phyloP scores from a whole-genome alignment of 2,329 filamentous ascomycete genomes.

The Coniella vitis region DNA sequence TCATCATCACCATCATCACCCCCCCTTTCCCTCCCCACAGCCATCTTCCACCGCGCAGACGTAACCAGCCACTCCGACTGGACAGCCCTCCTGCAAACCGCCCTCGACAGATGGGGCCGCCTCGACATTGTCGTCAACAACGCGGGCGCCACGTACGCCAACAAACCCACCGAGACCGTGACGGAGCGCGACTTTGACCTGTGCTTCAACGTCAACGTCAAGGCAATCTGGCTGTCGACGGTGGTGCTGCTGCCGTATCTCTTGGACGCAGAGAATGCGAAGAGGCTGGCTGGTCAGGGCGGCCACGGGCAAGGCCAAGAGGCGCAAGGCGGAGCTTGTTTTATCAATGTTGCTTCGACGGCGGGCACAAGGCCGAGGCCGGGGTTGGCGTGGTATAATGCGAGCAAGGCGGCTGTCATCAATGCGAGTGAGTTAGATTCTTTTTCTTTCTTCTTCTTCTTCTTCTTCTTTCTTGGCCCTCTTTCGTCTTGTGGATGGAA shows the following conservation, averaged over 20 bases:
- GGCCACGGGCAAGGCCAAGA: too few relatives aligned
- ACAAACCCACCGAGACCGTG: slow-evolving; percentile 57
- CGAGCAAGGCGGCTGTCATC: slow-evolving; percentile 58
- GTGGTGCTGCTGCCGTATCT: slow-evolving; percentile 55
- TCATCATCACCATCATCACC: too few relatives aligned
- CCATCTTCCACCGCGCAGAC: slow-evolving; percentile 33
- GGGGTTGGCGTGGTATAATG: slow-evolving; percentile 63
- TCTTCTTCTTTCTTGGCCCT: background rate
- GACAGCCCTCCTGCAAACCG: slow-evolving; percentile 39
- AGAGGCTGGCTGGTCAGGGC: too few relatives aligned
- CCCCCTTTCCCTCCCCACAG: slow-evolving; percentile 18
- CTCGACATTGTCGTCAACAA: slow-evolving; percentile 57
- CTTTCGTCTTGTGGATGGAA: too few relatives aligned
- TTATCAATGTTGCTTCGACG: slow-evolving; percentile 61
- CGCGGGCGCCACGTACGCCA: slow-evolving; percentile 50
- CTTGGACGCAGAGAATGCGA: slow-evolving; percentile 28
- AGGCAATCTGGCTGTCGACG: slow-evolving; percentile 56
- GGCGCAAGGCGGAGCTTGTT: slow-evolving; percentile 47
- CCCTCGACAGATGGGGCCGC: slow-evolving; percentile 39
- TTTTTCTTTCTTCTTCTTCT: background rate
- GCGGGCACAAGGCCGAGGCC: slow-evolving; percentile 54
- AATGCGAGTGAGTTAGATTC: slow-evolving; percentile 35
- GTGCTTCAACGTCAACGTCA: slow-evolving; percentile 63
- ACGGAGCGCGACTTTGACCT: slow-evolving; percentile 60
- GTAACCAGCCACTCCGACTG: slow-evolving; percentile 48